Percentiles rank a stretch among this genome's conserved stretches.
Evolutionary conservation across 805 yeast genomes (phyloP).

Genomic region (Henningerozyma blattae): DNA sequence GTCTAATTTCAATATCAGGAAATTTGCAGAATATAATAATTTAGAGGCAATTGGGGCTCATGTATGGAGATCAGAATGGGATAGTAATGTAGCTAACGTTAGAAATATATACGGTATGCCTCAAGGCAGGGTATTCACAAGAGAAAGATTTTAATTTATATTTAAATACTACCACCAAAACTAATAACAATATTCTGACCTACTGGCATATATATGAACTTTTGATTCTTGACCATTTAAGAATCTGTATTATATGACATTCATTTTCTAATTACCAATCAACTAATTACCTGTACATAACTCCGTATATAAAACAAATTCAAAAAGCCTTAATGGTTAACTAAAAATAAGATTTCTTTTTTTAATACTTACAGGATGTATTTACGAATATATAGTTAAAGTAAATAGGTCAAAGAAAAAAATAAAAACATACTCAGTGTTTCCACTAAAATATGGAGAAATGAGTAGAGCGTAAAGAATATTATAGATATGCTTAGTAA

Average conservation of each 20-base stretch:
- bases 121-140: slow-evolving; percentile 62
- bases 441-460: too few species aligned
- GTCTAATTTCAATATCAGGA: slow-evolving; percentile 59
- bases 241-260: background rate
- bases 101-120: slow-evolving; percentile 66
- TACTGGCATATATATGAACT: background rate
- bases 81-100: slow-evolving; percentile 54
- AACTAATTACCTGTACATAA: background rate
- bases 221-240: background rate
- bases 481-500: too few species aligned
- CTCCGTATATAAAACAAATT: background rate
- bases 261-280: background rate
- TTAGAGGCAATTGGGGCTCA: slow-evolving; percentile 85
- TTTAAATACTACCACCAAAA: background rate
- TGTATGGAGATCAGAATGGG: slow-evolving; percentile 80
- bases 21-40: slow-evolving; percentile 41
- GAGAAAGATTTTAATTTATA: slow-evolving; percentile 29
- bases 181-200: background rate
- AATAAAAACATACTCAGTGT: too few species aligned
- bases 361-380: too few species aligned
- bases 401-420: too few species aligned
- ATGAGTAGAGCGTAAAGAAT: too few species aligned
- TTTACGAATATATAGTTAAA: too few species aligned
- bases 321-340: background rate
- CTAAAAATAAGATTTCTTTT: too few species aligned